A percentile compares a stretch with the other conserved stretches of the same genome.
Conservation (phyloP, 805 yeast species). For the Tanozyma kutaoensis region DNA sequence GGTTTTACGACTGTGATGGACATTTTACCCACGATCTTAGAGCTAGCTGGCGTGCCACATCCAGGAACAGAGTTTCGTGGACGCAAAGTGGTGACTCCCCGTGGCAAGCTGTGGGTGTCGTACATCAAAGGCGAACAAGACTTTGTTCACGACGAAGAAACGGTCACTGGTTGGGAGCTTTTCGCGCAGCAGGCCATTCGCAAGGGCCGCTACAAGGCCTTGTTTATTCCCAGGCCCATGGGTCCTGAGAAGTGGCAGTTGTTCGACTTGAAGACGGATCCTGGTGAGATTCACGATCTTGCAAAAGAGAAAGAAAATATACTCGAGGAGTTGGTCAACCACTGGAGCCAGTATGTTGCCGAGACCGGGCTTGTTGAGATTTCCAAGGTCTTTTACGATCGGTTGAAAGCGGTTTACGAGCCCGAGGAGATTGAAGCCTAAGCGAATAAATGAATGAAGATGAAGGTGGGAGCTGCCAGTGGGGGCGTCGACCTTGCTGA, state of each 20-base stretch:
- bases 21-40: conserved; percentile 41
- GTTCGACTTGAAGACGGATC: conserved; percentile 27
- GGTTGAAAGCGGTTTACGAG: too few species aligned
- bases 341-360: conserved; percentile 40
- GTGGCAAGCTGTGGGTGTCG: conserved; percentile 33
- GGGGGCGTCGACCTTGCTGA: too few species aligned
- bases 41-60: conserved; percentile 30
- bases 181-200: conserved; percentile 45
- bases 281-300: conserved; percentile 39
- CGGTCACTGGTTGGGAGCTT: conserved; percentile 43
- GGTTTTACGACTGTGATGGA: conserved; percentile 48
- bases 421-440: too few species aligned
- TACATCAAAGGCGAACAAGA: conserved; percentile 16
- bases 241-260: conserved; percentile 32
- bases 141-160: conserved; percentile 25
- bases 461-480: too few species aligned
- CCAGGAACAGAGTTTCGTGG: conserved; percentile 30
- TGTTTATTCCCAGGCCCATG: conserved; percentile 34
- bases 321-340: conserved; percentile 26
- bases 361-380: conserved; percentile 33
- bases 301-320: conserved; percentile 20
- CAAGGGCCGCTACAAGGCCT: conserved; percentile 34
- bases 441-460: too few species aligned
- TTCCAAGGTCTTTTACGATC: too few species aligned
- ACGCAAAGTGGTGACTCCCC: conserved; percentile 26